Evolutionary conservation across 106 monocot species (phyloP), one percentile per base, ranked within the genome.

Genomic region (Acanthochlamys bracteata): DNA sequence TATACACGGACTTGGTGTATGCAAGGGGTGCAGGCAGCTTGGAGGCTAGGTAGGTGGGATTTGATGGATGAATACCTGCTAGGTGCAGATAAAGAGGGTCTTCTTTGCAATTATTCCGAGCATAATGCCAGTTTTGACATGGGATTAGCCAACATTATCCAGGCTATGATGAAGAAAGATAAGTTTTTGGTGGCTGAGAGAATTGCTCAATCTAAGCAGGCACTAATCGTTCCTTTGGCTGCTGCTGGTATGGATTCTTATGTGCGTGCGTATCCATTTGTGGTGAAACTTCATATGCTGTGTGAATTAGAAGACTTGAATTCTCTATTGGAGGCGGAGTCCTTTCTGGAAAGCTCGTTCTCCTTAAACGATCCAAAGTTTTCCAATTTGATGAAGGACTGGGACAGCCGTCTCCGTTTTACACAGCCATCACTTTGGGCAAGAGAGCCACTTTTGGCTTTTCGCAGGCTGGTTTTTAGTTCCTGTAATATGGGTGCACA

Each of bases 191-290:
- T 98, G 73, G 71, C 84, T 59, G 80, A 98, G 73, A 88, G 73
- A 79, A 84, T 98, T 57, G 85, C 88, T 4, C 85, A 88, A 55
- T 85, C 83, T 17, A 98, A 98, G 66, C 90, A 92, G 63, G 79
- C 96, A 66, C 68, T 98, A 52, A 80, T 98, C 71, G 80, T 79
- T 24, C 96, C 96, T 74, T 71, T 98, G 61, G 85, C 96, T 60
- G 96, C 96, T 55, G 96, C 96, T 63, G 96, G 91, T 55, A 98
- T 98, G 96, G 96, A 98, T 61, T 98, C 96, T 0, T 98, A 98
- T 59, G 83, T 92, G 85, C 88, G 96, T 66, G 96, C 96, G 55
- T 98, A 98, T 65, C 96, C 96, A 25, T 98, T 85, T 71, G 76
- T 92, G 13, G 91, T 98, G 11, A 98, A 98, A 68, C 96, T 98